Conservation (phyloP, 495 filamentous ascomycete species). For the Annulohypoxylon stygium region DNA sequence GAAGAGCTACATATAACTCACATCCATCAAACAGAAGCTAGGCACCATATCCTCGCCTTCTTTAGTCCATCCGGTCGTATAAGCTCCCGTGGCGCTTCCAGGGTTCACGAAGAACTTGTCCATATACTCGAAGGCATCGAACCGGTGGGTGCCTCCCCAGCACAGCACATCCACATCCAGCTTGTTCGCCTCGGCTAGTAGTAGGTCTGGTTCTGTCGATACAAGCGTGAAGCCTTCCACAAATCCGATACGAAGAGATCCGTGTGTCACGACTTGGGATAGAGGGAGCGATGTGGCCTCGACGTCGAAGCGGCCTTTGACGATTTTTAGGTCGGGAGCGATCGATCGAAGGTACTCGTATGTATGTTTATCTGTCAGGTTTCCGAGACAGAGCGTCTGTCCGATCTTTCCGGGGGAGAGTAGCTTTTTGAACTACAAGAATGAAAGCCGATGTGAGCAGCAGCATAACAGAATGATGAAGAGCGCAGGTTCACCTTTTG, state of each 20-base stretch:
- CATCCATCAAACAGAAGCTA: conserved; percentile 99
- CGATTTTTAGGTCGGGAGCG: conserved; percentile 94
- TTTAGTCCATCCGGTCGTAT: conserved; percentile 70
- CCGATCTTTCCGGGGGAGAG: conserved; percentile 97
- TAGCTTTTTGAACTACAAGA: conserved; percentile 92
- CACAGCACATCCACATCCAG: conserved; percentile 97
- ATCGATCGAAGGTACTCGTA: conserved; percentile 95
- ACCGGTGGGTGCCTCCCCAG: conserved; percentile 97
- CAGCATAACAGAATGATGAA: not conserved
- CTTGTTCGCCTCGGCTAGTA: conserved; percentile 93
- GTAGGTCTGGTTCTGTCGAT: conserved; percentile 88
- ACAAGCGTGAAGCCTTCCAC: conserved; percentile 97
- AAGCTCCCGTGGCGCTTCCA: conserved; percentile 90
- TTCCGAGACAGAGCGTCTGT: conserved; percentile 96
- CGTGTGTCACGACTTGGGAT: conserved; percentile 94
- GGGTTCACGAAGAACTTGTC: conserved; percentile 99
- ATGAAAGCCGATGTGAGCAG: conserved; percentile 22
- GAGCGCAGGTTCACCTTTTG: conserved; percentile 73
- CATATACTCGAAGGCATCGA: conserved; percentile 99
- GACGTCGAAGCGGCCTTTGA: conserved; percentile 93
- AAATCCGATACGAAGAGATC: conserved; percentile 92
- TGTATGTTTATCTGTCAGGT: conserved; percentile 93
- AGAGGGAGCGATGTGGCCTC: conserved; percentile 91
- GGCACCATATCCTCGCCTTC: conserved; percentile 84
- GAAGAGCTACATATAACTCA: conserved; percentile 64